Evolutionary conservation across 1,139 yeast genomes (phyloP).

Genomic region (Geotrichum klebahnii): DNA sequence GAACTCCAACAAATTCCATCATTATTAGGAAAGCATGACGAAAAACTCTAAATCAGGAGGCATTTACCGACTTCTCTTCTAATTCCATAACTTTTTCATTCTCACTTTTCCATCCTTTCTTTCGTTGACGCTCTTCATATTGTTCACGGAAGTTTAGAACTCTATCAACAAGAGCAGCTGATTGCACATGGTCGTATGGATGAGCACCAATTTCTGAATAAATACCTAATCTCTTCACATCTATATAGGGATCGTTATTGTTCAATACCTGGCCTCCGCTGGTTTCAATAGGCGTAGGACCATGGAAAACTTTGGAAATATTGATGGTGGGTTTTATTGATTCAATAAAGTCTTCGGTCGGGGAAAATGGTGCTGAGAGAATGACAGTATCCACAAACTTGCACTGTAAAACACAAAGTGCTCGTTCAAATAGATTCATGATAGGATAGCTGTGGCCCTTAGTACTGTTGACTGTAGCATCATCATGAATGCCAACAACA

Average conservation of each 20-base stretch:
- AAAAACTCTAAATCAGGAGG: too few relatives aligned
- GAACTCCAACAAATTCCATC: too few relatives aligned
- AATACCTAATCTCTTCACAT: slow-evolving; percentile 35
- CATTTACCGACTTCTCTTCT: too few relatives aligned
- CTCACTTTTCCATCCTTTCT: slow-evolving; percentile 68
- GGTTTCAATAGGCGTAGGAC: slow-evolving; percentile 49
- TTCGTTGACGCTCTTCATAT: slow-evolving; percentile 73
- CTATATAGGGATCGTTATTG: slow-evolving; percentile 45
- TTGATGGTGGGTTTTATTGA: slow-evolving; percentile 34
- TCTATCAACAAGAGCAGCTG: slow-evolving; percentile 62
- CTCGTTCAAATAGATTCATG: slow-evolving; percentile 82
- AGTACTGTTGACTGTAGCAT: slow-evolving; percentile 51
- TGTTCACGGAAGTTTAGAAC: slow-evolving; percentile 61
- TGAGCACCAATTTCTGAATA: slow-evolving; percentile 51
- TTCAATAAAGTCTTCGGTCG: slow-evolving; percentile 44
- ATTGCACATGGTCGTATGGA: slow-evolving; percentile 55
- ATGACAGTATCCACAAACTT: slow-evolving; percentile 74
- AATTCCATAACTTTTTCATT: slow-evolving; percentile 39
- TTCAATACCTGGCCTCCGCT: slow-evolving; percentile 25
- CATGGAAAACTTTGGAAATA: slow-evolving; percentile 55
- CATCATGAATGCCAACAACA: slow-evolving; percentile 71
- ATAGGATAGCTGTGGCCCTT: slow-evolving; percentile 74
- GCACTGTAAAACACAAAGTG: slow-evolving; percentile 84
- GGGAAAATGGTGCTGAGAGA: slow-evolving; percentile 61
- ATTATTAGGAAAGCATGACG: too few relatives aligned